Evolutionary conservation across 208 protist species (phyloP).

Genomic region (Trypanosoma lewisi): DNA sequence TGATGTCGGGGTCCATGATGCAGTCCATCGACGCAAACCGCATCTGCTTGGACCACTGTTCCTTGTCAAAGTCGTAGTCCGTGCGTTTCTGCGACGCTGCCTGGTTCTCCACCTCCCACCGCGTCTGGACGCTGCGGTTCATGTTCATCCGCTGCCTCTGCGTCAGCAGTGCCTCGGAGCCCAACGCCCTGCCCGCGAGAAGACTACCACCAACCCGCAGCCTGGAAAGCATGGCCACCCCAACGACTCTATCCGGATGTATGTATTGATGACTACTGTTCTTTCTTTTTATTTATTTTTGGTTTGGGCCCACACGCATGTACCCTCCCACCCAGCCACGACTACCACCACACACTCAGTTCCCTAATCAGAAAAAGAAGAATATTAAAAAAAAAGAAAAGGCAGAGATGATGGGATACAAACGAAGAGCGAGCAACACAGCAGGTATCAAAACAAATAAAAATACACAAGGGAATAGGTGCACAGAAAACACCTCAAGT

Average conservation of each 20-base stretch:
- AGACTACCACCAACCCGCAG: background rate
- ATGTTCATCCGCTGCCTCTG: conserved; percentile 66
- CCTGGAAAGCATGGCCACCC: conserved; percentile 9
- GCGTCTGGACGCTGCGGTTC: conserved; percentile 85
- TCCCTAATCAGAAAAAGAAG: too few species aligned
- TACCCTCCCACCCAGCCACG: background rate
- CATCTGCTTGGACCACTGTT: conserved; percentile 93
- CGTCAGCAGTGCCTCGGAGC: background rate
- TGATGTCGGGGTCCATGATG: conserved; percentile 90
- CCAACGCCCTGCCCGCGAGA: background rate
- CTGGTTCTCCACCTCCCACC: conserved; percentile 76
- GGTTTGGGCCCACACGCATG: background rate
- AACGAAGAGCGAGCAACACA: too few species aligned
- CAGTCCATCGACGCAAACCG: conserved; percentile 90
- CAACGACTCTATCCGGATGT: too few species aligned
- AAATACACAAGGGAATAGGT: too few species aligned
- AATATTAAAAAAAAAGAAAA: background rate
- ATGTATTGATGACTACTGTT: too few species aligned
- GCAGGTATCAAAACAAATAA: too few species aligned
- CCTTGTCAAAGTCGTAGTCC: conserved; percentile 92
- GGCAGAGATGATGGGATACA: too few species aligned
- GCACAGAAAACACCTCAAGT: too few species aligned
- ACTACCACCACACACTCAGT: too few species aligned
- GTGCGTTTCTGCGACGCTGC: conserved; percentile 69
- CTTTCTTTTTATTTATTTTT: background rate